Base-by-base conservation (phyloP, 345 rosid genomes). In the Melaleuca quinquenervia region DNA sequence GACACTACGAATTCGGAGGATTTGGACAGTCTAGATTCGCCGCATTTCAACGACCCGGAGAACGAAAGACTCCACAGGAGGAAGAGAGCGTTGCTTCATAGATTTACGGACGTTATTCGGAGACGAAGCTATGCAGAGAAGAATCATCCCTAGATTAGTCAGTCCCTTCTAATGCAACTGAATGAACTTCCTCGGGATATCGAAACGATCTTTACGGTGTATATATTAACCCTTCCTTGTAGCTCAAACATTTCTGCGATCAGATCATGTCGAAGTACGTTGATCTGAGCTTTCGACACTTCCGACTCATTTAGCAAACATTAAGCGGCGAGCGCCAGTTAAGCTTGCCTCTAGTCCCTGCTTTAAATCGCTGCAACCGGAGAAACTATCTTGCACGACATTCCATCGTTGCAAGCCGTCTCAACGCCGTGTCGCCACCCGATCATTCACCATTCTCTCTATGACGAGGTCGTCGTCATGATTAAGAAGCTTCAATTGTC, bases 31-130 rank as follows among this genome's bases (percentile, higher is more conserved):
- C 82, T 90, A 3, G 97, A 89, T 22, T 91, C 88, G 8, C 50
- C 86, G 54, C 94, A 91, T 75, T 86, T 84, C n/a, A 94, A 93
- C 50, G 95, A 92, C 7, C 18, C 56, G 16, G 99, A 95, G 50
- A 88, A 85, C 49, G 98, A 93, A 18, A 88, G 87, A 58, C 87
- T 87, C 70, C 84, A 93, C 7, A 94, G 94, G 74, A 97, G 92
- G 88, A 97, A 95, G 93, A 94, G 89, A 60, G 95, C 98, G 9
- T 85, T 96, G 88, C 87, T 96, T 1, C 87, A 94, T 70, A 95
- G 96, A 86, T 94, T 97, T 85, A 93, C 98, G 12, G 98, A 94
- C 60, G 92, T 95, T 10, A 89, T 87, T 75, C 91, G 94, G 86
- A 91, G 90, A 82, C 92, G 92, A 85, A 84, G 86, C 50, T 82